Base-by-base conservation (phyloP, 2,329 filamentous ascomycete genomes). In the Neopestalotiopsis sp. region DNA sequence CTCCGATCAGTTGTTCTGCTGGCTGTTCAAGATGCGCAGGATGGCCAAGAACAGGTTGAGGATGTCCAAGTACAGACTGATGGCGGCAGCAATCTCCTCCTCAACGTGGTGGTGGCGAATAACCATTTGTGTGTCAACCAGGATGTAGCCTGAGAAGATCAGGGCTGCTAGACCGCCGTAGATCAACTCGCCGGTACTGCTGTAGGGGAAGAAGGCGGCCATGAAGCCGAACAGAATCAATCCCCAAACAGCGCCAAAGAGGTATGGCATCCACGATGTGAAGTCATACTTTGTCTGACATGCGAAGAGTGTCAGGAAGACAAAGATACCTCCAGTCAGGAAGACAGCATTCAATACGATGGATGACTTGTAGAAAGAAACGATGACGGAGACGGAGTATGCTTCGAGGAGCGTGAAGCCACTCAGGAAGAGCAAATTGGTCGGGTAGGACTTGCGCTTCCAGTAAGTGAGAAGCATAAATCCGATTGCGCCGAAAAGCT, bases 261-360 rank as follows among this genome's bases (percentile, higher is more conserved):
- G 89, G 79, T 98, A 98, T 20, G 96, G 95, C 86, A 95, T 93
- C 95, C 96, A 99, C 72, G 90, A 92, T 1, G 95, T 98, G 80
- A 99, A 99, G 85, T 99, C 96, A 79, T 99, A 99, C 81, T 97
- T 97, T 73, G 93, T 93, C 85, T 99, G 96, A 88, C 95, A 97
- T 64, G 96, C 96, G 80, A 99, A 98, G 59, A 95, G 81, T 1
- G 92, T 94, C 65, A 94, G 88, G 76, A 93, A 90, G 75, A 94
- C 85, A 78, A 95, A 95, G 77, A 95, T 93, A 65, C 91, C 92
- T 17, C 91, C 92, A 65, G 96, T 99, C 69, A 99, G 90, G 73
- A 97, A 82, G 42, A 97, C 91, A 17, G 96, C 96, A 81, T 97
- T 92, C 62, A 99, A 87, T 28, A 99, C 96, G 77, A 98, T 91